Evolutionary conservation across 2,329 filamentous ascomycete species (phyloP).

Genomic region (Botrytis medusae): DNA sequence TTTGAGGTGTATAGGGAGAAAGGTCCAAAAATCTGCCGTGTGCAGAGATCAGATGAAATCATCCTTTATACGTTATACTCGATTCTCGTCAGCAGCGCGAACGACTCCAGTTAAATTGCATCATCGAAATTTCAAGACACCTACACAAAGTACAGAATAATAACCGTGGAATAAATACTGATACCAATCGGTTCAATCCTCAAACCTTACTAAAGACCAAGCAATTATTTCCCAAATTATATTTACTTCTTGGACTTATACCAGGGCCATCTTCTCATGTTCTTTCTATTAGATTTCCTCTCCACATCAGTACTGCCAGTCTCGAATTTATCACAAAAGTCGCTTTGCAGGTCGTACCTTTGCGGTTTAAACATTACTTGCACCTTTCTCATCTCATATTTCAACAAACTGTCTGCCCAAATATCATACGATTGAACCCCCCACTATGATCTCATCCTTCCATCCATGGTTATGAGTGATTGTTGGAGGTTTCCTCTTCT

Average conservation of each 20-base stretch:
- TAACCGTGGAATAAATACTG: too few relatives aligned
- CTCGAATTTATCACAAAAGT: not conserved
- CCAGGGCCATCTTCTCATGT: not conserved
- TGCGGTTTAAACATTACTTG: not conserved
- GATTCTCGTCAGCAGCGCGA: not conserved
- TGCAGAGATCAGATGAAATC: not conserved
- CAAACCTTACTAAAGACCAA: not conserved
- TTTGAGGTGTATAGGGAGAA: not conserved
- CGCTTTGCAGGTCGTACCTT: not conserved
- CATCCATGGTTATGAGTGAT: not conserved
- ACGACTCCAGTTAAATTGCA: not conserved
- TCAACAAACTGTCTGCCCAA: not conserved
- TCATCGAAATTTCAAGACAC: not conserved
- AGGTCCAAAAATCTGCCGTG: not conserved
- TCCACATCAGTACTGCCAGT: not conserved
- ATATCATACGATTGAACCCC: not conserved
- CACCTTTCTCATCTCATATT: not conserved
- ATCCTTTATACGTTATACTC: not conserved
- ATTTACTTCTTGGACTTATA: not conserved
- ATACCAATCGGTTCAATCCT: too few relatives aligned
- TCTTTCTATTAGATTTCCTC: not conserved
- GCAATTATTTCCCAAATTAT: not conserved
- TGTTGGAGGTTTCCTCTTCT: not conserved
- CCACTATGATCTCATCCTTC: too few relatives aligned
- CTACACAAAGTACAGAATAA: not conserved